These are phyloP conservation scores for Adansonia digitata DNA, from an alignment of 345 rosid genomes.

Conservation along the genomic window DNA sequence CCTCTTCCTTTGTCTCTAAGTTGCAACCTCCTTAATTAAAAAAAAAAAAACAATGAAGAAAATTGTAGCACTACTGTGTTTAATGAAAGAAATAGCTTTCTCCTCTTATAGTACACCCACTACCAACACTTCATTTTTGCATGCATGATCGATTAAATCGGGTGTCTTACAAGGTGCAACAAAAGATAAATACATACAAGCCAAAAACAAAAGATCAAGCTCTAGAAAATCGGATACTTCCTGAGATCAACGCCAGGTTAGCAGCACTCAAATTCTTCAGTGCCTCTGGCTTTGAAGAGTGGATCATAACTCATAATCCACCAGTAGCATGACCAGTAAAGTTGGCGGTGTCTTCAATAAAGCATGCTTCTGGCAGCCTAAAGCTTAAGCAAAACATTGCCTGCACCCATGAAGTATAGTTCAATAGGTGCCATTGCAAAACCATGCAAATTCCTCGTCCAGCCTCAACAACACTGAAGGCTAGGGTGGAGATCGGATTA, in stretches of 20 bases:
- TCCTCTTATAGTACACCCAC: background rate
- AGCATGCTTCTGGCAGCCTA: constrained; percentile 78
- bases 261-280: background rate
- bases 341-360: constrained; percentile 28
- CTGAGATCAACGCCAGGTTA: background rate
- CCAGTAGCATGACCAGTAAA: background rate
- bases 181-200: background rate
- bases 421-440: background rate
- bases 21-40: background rate
- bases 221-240: background rate
- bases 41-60: background rate
- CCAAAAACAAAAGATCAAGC: background rate
- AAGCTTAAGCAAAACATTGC: constrained; percentile 97
- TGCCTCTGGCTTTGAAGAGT: background rate
- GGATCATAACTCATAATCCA: background rate
- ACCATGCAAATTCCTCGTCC: background rate
- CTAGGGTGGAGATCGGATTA: background rate
- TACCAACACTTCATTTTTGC: background rate
- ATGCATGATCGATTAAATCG: background rate
- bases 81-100: background rate
- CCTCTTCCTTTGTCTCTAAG: background rate
- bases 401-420: constrained; percentile 33
- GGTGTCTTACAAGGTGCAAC: background rate
- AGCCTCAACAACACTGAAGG: background rate
- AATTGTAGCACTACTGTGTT: background rate